Percentiles rank a stretch among this genome's conserved stretches.
phyloP scores from a whole-genome alignment of 2,329 filamentous ascomycete genomes.

The Emmonsiellopsis sp. region DNA sequence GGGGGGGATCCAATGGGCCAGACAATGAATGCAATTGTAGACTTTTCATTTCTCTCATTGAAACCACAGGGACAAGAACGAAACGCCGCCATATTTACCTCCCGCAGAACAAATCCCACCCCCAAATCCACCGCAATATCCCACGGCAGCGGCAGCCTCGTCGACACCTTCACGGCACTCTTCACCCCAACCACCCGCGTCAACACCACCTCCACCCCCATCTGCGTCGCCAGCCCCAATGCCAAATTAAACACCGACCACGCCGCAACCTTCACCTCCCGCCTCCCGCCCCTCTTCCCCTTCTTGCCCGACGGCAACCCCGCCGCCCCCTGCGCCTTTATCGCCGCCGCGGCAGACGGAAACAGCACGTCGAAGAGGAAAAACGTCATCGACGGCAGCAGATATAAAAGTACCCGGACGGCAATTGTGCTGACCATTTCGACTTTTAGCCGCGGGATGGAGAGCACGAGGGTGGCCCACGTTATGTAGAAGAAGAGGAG shows the following conservation, averaged over 20 bases:
- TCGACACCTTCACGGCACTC: constrained; percentile 50
- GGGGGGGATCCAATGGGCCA: no score
- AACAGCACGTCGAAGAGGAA: constrained; percentile 62
- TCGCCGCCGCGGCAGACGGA: constrained; percentile 56
- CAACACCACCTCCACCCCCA: constrained; percentile 44
- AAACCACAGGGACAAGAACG: not conserved
- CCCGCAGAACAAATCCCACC: constrained; percentile 46
- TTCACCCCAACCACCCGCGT: constrained; percentile 44
- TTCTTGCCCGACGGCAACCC: constrained; percentile 38
- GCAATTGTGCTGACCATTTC: constrained; percentile 63
- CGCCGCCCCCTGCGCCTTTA: constrained; percentile 57
- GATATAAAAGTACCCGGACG: constrained; percentile 59
- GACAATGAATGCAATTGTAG: not conserved
- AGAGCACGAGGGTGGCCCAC: constrained; percentile 74
- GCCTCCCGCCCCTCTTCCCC: constrained; percentile 27
- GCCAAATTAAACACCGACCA: constrained; percentile 49
- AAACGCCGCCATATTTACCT: constrained; percentile 31
- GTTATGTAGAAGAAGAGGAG: constrained; percentile 84
- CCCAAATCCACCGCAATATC: constrained; percentile 47
- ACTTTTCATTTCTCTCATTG: not conserved
- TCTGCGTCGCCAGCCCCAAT: constrained; percentile 46
- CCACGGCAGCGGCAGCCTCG: constrained; percentile 54
- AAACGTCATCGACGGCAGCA: constrained; percentile 63
- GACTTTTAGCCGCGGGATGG: constrained; percentile 63
- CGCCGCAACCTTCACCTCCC: constrained; percentile 40